Percentiles rank a stretch among this genome's conserved stretches.
Evolutionary conservation across 2,329 filamentous ascomycete genomes (phyloP).

Genomic region (Trichoderma sp.): DNA sequence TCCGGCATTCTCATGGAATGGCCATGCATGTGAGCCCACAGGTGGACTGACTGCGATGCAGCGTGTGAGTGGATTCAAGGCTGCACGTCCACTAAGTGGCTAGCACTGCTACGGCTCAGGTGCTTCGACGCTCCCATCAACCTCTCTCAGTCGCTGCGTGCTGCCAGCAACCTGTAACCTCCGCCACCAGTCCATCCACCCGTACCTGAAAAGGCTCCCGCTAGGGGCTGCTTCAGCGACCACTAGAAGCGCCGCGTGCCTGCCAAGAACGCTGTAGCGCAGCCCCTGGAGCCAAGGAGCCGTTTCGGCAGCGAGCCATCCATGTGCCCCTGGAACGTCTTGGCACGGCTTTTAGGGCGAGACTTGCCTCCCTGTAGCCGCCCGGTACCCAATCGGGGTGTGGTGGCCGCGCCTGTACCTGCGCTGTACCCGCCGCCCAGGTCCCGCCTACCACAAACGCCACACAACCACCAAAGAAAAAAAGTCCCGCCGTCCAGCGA

Average conservation of each 20-base stretch:
- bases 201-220: background rate
- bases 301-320: constrained; percentile 27
- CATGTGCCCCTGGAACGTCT: constrained; percentile 22
- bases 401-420: background rate
- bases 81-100: background rate
- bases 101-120: background rate
- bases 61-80: background rate
- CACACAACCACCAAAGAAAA: background rate
- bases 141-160: too few species aligned
- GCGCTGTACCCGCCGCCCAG: background rate
- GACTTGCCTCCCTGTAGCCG: background rate
- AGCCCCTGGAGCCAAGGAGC: constrained; percentile 10
- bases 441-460: background rate
- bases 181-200: background rate
- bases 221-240: constrained; percentile 14
- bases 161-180: constrained; percentile 12
- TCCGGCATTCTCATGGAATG: background rate
- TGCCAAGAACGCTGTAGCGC: constrained; percentile 28
- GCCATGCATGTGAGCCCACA: background rate
- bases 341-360: constrained; percentile 1
- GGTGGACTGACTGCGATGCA: constrained; percentile 2
- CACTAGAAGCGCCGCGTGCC: constrained; percentile 22
- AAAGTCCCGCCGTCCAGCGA: background rate
- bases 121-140: background rate
- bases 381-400: background rate